Evolutionary conservation across 306 rosid genomes (phyloP).

Genomic region (Fragaria nilgerrensis): DNA sequence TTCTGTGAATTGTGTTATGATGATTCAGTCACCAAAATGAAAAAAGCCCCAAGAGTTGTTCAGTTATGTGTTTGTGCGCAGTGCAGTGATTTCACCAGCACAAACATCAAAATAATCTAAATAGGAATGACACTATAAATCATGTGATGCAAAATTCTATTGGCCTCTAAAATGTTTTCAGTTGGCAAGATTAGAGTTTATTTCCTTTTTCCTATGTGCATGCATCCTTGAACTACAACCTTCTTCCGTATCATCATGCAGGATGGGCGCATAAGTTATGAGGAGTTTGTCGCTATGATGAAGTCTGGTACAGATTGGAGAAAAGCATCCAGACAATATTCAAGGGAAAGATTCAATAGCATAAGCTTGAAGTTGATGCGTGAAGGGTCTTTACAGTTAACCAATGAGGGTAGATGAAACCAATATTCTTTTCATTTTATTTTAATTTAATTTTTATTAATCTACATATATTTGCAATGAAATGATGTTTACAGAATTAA

Average conservation of each 20-base stretch:
- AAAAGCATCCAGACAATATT: constrained; percentile 72
- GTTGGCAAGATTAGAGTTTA: background rate
- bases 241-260: constrained; percentile 24
- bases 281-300: constrained; percentile 89
- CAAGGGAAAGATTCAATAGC: constrained; percentile 58
- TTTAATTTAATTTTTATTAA: background rate
- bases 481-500: background rate
- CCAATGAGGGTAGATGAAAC: constrained; percentile 46
- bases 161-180: background rate
- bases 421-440: background rate
- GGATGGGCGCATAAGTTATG: constrained; percentile 91
- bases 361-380: constrained; percentile 58
- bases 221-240: background rate
- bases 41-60: no score
- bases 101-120: background rate
- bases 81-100: background rate
- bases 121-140: background rate
- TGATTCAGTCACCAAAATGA: background rate
- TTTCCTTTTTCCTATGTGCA: background rate
- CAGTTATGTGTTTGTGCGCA: background rate
- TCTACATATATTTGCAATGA: background rate
- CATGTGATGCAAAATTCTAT: background rate
- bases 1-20: background rate
- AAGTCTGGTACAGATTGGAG: constrained; percentile 96
- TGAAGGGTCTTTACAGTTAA: constrained; percentile 48